Conservation (phyloP, 768 basidiomycete species). For the Auricularia sp. region DNA sequence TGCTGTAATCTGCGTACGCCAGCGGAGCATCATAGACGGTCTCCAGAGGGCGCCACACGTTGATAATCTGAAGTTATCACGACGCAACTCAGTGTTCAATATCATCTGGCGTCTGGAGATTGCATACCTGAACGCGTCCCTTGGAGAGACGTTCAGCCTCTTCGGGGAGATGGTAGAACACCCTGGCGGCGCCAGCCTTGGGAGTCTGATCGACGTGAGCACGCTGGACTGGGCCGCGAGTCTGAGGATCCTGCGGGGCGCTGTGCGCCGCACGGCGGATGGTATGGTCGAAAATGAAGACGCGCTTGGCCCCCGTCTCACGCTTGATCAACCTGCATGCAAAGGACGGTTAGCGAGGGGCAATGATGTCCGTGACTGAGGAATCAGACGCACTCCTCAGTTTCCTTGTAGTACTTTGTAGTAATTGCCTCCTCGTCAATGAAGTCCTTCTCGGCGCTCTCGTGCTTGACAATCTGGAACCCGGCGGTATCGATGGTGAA, state of each 20-base stretch:
- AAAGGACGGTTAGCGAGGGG: background rate
- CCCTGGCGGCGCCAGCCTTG: conserved; percentile 30
- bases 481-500: conserved; percentile 26
- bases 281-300: conserved; percentile 7
- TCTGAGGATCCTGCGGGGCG: conserved; percentile 12
- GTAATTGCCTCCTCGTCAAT: background rate
- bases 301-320: conserved; percentile 9
- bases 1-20: conserved; percentile 38
- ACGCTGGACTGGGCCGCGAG: conserved; percentile 3
- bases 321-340: background rate
- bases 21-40: conserved; percentile 40
- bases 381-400: background rate
- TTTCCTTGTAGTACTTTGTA: background rate
- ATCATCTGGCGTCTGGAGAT: too few relatives aligned
- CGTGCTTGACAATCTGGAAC: conserved; percentile 22
- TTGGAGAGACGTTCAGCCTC: conserved; percentile 31
- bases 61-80: conserved; percentile 27
- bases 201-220: conserved; percentile 41
- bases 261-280: conserved; percentile 6
- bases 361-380: background rate
- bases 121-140: conserved; percentile 31
- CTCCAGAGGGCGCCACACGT: conserved; percentile 46
- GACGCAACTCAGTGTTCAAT: too few relatives aligned
- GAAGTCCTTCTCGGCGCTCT: conserved; percentile 22
- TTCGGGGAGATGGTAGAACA: conserved; percentile 33